Base-by-base conservation (phyloP, 495 filamentous ascomycete genomes). In the Evernia prunastri region DNA sequence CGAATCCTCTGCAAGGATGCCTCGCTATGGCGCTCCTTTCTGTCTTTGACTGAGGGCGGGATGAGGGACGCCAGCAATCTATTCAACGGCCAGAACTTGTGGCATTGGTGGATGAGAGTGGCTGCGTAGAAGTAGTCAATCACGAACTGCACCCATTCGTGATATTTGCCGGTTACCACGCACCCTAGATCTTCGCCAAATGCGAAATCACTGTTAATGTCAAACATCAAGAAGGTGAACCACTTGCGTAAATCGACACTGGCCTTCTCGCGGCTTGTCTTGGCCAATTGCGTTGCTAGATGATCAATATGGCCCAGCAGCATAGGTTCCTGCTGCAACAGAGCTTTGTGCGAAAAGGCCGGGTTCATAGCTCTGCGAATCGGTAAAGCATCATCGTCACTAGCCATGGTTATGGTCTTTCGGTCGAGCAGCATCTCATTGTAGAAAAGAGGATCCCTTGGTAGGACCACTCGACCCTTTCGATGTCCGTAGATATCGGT, bases 261-360 rank as follows among this genome's bases (percentile, higher is more conserved):
- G 59, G 61, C 39, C 25, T 63, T 29, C 40, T 35, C 35, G 11
- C 31, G 49, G 59, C 60, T 64, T 13, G 61, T 29, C 60, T 56
- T 63, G 17, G 47, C 35, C 20, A 66, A 18, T 33, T 64, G 64
- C 31, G 12, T n/a, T 20, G 74, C 64, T 15, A 83, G 65, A 27
- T 75, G 51, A 58, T 76, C 67, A 27, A 77, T 71, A 56, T 80
- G 78, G 1, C 62, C 63, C 42, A 76, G 69, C 8, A 83, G 60
- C 18, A 82, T 64, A 4, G 49, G 58, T 64, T 84, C 82, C 58
- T 83, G 81, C 59, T 78, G 78, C 27, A 61, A 60, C 12, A 84
- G 66, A 5, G 77, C 79, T 59, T 75, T 75, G 33, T 74, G 73
- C 8, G 78, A 78, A 59, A 84, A 83, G 4, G 81, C 80, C 59